phyloP scores from a whole-genome alignment of 192 early-diverging fungal genomes.

The Pilobolus umbonatus region DNA sequence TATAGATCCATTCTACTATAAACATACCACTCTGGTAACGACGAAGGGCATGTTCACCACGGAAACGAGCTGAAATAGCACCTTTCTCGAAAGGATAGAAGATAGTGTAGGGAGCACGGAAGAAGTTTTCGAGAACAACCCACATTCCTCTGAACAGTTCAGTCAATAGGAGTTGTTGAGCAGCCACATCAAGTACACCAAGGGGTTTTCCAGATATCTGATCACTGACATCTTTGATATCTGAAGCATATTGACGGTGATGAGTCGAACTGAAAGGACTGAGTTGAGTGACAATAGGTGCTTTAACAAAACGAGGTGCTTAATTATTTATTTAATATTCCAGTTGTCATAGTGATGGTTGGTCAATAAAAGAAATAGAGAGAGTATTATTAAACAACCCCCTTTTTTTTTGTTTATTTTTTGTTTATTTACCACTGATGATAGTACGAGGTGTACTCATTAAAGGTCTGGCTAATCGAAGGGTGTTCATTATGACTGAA shows the following conservation, averaged over 20 bases:
- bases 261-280: constrained; percentile 23
- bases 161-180: constrained; percentile 83
- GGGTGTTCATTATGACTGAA: not conserved
- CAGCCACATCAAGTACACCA: constrained; percentile 45
- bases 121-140: constrained; percentile 87
- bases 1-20: not conserved
- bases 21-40: constrained; percentile 84
- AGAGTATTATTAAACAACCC: not conserved
- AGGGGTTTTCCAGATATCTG: constrained; percentile 22
- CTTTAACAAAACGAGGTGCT: constrained; percentile 15
- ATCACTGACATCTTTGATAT: constrained; percentile 10
- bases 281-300: constrained; percentile 19
- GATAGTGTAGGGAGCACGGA: constrained; percentile 94
- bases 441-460: constrained; percentile 1
- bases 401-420: too few species aligned
- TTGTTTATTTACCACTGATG: not conserved
- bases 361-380: not conserved
- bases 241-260: constrained; percentile 18
- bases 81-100: constrained; percentile 97
- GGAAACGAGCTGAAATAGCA: constrained; percentile 85
- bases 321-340: too few species aligned
- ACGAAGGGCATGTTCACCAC: constrained; percentile 94
- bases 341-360: too few species aligned
- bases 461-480: not conserved
- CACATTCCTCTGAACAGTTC: constrained; percentile 90